Percentiles rank a stretch among this genome's conserved stretches.
These are phyloP conservation scores for Meyerozyma athensensis DNA, from an alignment of 1,139 yeast genomes.

Conservation along the genomic window DNA sequence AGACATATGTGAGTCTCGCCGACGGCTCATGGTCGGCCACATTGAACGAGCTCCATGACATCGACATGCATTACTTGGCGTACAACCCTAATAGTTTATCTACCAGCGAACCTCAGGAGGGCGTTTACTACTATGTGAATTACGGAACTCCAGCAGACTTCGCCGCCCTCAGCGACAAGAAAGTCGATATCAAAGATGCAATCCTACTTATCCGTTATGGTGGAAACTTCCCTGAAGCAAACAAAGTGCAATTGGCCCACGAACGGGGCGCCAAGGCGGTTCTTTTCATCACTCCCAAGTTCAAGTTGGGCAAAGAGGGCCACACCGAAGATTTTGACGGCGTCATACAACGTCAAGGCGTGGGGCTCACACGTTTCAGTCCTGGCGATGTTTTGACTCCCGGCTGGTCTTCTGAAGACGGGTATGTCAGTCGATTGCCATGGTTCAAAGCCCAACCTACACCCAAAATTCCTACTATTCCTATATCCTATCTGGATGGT, in stretches of 20 bases:
- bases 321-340: conserved; percentile 40
- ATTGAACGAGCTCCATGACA: conserved; percentile 26
- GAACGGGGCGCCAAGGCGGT: conserved; percentile 30
- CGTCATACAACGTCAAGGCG: conserved; percentile 58
- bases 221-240: conserved; percentile 34
- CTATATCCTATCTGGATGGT: conserved; percentile 73
- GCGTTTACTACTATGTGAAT: conserved; percentile 51
- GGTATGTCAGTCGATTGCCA: conserved; percentile 30
- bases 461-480: conserved; percentile 71
- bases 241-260: conserved; percentile 32
- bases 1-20: conserved; percentile 28
- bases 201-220: conserved; percentile 66
- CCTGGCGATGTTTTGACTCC: conserved; percentile 83
- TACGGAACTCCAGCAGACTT: conserved; percentile 63
- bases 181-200: conserved; percentile 33
- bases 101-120: conserved; percentile 46
- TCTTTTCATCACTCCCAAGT: conserved; percentile 29
- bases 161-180: conserved; percentile 29
- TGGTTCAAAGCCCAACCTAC: conserved; percentile 50
- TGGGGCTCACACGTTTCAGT: conserved; percentile 58
- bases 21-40: conserved; percentile 37
- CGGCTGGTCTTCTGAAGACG: conserved; percentile 61
- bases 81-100: conserved; percentile 64
- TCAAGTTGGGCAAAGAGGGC: conserved; percentile 16
- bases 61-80: conserved; percentile 37